Conservation (phyloP, 371 early-diverging fungal species). For the Haplosporangium sp. region DNA sequence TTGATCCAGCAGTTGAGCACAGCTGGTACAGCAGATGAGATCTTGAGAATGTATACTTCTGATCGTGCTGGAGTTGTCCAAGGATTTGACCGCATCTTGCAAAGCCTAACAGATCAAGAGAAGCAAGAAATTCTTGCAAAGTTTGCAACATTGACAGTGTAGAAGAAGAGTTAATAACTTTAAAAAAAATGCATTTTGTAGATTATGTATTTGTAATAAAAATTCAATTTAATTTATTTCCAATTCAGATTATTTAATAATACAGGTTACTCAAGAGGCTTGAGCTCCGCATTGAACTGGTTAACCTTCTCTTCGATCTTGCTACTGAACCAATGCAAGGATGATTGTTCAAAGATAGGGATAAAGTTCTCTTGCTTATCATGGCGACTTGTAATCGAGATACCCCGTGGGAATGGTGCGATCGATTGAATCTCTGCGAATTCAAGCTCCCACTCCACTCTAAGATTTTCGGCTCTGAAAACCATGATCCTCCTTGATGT, state of each 20-base stretch:
- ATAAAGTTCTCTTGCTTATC: conserved; percentile 55
- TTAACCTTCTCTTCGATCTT: conserved; percentile 51
- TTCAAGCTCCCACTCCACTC: conserved; percentile 77
- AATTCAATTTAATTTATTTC: background rate
- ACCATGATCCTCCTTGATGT: conserved; percentile 78
- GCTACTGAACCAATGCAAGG: conserved; percentile 47
- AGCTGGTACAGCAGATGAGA: conserved; percentile 47
- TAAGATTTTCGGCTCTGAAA: conserved; percentile 68
- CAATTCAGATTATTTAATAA: background rate
- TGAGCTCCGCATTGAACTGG: conserved; percentile 53
- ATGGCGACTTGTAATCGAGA: conserved; percentile 45
- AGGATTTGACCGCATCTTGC: conserved; percentile 52
- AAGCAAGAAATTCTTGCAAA: conserved; percentile 50
- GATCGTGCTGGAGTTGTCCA: conserved; percentile 55
- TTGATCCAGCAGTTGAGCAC: conserved; percentile 60
- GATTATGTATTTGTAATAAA: background rate
- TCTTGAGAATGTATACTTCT: conserved; percentile 44
- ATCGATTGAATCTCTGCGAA: conserved; percentile 49
- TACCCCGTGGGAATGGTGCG: conserved; percentile 52
- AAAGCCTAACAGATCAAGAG: conserved; percentile 48
- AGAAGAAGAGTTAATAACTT: background rate
- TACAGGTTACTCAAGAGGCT: conserved; percentile 40
- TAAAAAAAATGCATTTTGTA: background rate
- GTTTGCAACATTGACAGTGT: conserved; percentile 39
- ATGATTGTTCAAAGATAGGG: conserved; percentile 52